A percentile compares a stretch with the other conserved stretches of the same genome.
These are phyloP conservation scores for Acer negundo DNA, from an alignment of 345 rosid species.

Conservation along the genomic window DNA sequence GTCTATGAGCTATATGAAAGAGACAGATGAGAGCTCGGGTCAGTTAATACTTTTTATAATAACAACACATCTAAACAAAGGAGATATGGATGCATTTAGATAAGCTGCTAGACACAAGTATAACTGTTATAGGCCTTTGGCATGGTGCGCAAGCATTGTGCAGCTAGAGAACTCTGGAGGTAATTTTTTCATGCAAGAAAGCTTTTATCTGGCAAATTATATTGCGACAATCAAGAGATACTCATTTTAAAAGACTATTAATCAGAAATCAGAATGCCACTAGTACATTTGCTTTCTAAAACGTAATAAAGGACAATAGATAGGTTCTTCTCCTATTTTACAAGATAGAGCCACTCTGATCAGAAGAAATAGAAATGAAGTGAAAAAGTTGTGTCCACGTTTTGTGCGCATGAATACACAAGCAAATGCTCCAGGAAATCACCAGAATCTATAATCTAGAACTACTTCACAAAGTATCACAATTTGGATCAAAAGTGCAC, in stretches of 20 bases:
- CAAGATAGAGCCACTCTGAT: background rate
- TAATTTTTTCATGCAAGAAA: background rate
- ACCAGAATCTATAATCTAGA: too few species aligned
- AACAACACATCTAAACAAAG: background rate
- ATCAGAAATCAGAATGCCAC: background rate
- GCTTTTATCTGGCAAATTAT: background rate
- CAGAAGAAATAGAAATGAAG: background rate
- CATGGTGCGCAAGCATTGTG: background rate
- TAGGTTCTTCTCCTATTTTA: background rate
- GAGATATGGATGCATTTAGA: background rate
- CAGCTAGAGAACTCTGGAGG: background rate
- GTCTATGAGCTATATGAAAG: constrained; percentile 63
- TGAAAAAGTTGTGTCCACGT: too few species aligned
- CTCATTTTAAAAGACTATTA: background rate
- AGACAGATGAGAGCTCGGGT: constrained; percentile 16
- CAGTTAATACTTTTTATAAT: background rate
- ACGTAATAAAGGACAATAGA: background rate
- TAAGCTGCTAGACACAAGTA: background rate
- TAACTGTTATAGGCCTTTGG: background rate
- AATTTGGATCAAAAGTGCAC: too few species aligned
- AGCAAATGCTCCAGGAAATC: too few species aligned
- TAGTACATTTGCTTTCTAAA: background rate
- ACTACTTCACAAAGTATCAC: too few species aligned
- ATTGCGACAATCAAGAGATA: background rate
- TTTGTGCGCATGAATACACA: too few species aligned